A percentile compares a stretch with the other conserved stretches of the same genome.
phyloP scores from a whole-genome alignment of 495 filamentous ascomycete species.

The Aspergillus baeticus region DNA sequence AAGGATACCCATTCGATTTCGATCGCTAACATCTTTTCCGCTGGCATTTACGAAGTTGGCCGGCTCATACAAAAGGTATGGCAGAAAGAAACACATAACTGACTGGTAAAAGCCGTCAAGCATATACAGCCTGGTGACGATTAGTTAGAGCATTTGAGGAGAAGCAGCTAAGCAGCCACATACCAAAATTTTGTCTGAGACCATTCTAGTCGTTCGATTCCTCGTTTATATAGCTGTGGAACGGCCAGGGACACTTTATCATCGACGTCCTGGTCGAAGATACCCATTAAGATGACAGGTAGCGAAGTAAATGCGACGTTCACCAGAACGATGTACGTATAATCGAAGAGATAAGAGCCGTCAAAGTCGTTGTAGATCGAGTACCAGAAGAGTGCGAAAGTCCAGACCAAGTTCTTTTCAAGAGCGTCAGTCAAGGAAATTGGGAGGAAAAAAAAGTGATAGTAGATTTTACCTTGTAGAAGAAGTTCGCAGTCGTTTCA shows the following conservation, averaged over 20 bases:
- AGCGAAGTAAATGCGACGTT: constrained; percentile 97
- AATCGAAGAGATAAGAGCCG: constrained; percentile 93
- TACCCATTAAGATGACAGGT: constrained; percentile 93
- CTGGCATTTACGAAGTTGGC: constrained; percentile 65
- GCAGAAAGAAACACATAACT: constrained; percentile 87
- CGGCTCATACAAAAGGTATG: constrained; percentile 71
- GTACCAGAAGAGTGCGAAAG: constrained; percentile 96
- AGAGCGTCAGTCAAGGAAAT: neutral
- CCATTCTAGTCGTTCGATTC: constrained; percentile 97
- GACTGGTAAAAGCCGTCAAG: constrained; percentile 93
- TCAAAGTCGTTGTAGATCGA: constrained; percentile 95
- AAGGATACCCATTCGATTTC: constrained; percentile 78
- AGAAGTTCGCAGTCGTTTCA: constrained; percentile 97
- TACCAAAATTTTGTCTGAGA: constrained; percentile 97
- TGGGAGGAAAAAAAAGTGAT: constrained; percentile 13
- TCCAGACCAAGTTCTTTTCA: constrained; percentile 89
- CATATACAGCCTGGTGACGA: constrained; percentile 79
- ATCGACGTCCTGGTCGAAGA: constrained; percentile 95
- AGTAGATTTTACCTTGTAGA: constrained; percentile 74
- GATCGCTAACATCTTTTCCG: constrained; percentile 72
- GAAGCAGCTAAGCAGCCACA: constrained; percentile 19
- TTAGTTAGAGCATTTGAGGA: constrained; percentile 19
- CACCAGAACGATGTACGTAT: constrained; percentile 94
- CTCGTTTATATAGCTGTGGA: constrained; percentile 91
- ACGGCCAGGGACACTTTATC: constrained; percentile 93